Evolutionary conservation across 805 yeast species (phyloP).

Genomic region (Ascoidea rubescens): DNA sequence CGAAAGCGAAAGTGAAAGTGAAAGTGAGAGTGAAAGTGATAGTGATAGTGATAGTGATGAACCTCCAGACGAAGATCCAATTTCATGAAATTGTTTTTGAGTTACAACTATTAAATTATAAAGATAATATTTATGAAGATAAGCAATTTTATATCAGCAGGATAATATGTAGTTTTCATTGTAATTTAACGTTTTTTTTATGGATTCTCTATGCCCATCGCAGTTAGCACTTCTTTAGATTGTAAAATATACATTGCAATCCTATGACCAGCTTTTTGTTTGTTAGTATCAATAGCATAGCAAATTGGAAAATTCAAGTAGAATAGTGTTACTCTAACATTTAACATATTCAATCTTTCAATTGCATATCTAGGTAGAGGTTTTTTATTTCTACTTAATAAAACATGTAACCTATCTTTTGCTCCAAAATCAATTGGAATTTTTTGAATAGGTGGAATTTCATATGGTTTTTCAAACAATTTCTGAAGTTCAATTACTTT

Average conservation of each 20-base stretch:
- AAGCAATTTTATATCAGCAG: too few relatives aligned
- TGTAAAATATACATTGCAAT: background rate
- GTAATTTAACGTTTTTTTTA: too few relatives aligned
- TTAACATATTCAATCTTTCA: too few relatives aligned
- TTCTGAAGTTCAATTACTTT: too few relatives aligned
- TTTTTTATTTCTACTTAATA: background rate
- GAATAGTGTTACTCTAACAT: background rate
- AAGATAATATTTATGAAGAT: too few relatives aligned
- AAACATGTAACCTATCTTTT: background rate
- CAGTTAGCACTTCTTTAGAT: background rate
- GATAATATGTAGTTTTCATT: too few relatives aligned
- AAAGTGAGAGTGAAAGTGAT: background rate
- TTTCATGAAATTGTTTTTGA: background rate
- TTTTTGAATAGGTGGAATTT: background rate
- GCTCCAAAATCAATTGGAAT: background rate
- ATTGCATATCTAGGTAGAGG: background rate
- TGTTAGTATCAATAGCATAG: background rate
- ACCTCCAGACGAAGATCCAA: background rate
- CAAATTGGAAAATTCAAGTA: background rate
- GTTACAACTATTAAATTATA: too few relatives aligned
- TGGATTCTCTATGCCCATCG: too few relatives aligned
- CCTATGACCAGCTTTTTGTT: background rate
- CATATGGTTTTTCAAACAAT: background rate
- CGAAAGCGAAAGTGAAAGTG: background rate
- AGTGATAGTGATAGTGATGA: background rate